Conservation (phyloP, 352 stramenopile genomes). For the Peronospora tabacina region DNA sequence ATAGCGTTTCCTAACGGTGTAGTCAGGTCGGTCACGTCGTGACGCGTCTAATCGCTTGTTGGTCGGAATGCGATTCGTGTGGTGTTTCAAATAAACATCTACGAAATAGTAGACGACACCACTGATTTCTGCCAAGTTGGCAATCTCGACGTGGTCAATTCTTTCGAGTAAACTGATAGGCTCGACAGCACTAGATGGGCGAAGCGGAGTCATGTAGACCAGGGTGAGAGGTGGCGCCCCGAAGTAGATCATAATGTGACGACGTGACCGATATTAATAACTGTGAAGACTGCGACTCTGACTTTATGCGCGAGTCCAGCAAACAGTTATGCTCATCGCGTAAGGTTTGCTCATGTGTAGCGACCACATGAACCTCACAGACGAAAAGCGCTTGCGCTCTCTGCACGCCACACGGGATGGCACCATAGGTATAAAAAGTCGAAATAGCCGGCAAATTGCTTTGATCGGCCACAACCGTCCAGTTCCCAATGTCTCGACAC, state of each 20-base stretch:
- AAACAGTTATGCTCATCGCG: constrained; percentile 12
- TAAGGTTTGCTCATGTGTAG: constrained; percentile 14
- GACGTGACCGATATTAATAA: neutral
- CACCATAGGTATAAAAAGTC: constrained; percentile 13
- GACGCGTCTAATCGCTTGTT: constrained; percentile 30
- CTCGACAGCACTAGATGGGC: constrained; percentile 30
- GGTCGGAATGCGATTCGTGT: constrained; percentile 41
- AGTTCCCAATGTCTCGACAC: neutral
- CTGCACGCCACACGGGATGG: constrained; percentile 7
- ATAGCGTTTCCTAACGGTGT: constrained; percentile 41
- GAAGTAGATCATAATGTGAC: constrained; percentile 24
- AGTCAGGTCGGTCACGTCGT: constrained; percentile 29
- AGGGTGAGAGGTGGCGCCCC: constrained; percentile 35
- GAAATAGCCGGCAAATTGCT: constrained; percentile 8
- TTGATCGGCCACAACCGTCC: constrained; percentile 11
- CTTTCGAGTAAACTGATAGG: constrained; percentile 31
- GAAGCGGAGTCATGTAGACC: constrained; percentile 30
- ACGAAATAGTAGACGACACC: constrained; percentile 41
- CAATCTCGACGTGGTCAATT: constrained; percentile 44
- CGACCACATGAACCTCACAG: constrained; percentile 9
- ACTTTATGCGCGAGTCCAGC: neutral
- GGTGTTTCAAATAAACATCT: constrained; percentile 43
- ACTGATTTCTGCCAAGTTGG: constrained; percentile 29
- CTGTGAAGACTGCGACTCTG: neutral
- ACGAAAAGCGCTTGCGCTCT: constrained; percentile 10